Conservation (phyloP, 257 asterid genomes). For the Ophiorrhiza pumila region DNA sequence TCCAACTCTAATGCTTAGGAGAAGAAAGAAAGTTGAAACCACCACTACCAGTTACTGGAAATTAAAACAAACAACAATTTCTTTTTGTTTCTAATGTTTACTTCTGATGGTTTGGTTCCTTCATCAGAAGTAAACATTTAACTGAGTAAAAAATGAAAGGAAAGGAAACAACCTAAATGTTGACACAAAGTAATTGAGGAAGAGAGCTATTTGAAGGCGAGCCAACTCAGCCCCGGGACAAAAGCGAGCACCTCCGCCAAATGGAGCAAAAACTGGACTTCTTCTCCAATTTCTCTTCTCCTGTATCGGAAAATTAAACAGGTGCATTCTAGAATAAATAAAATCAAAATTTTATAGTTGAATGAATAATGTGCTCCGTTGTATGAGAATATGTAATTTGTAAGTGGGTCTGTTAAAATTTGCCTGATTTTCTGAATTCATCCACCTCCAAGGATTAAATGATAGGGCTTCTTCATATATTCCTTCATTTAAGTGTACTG, state of each 20-base stretch:
- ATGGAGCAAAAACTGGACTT: conserved; percentile 70
- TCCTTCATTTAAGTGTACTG: conserved; percentile 65
- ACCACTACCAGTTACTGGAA: no score
- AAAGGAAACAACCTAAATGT: conserved; percentile 47
- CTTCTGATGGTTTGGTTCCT: neutral
- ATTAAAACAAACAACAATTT: neutral
- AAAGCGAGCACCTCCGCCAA: conserved; percentile 88
- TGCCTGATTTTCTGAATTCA: conserved; percentile 77
- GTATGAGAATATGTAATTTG: neutral
- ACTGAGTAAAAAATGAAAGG: neutral
- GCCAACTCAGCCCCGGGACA: conserved; percentile 97
- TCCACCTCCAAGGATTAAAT: conserved; percentile 96
- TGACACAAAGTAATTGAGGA: conserved; percentile 70
- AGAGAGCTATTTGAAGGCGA: conserved; percentile 86
- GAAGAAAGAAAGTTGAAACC: neutral
- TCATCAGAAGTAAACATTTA: neutral
- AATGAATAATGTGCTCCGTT: neutral
- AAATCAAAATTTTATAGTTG: neutral
- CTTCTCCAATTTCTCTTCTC: conserved; percentile 90
- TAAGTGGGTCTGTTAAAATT: neutral
- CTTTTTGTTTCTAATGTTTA: neutral
- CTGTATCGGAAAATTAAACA: conserved; percentile 22
- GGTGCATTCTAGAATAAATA: neutral
- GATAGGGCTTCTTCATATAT: conserved; percentile 54
- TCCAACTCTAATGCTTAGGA: neutral